Base-by-base conservation (phyloP, 225 moss, liverwort and hornwort species). In the Physcomitrium patens region DNA sequence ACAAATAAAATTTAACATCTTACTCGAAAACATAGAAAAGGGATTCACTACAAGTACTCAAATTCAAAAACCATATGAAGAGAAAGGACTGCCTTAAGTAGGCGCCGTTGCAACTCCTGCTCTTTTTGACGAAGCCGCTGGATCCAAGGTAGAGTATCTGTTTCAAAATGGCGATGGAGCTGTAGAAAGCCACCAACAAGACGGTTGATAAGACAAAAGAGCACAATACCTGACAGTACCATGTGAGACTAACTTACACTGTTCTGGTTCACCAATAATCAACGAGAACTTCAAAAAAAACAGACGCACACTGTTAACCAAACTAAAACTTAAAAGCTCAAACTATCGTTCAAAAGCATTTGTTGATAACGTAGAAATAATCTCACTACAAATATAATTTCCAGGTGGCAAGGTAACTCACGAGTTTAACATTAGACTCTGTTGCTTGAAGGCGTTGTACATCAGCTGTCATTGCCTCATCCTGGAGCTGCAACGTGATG, bases 131-230 rank as follows among this genome's bases (percentile, higher is more conserved):
- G 87, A 74, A 95, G 86, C 14, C 91, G 87, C 65, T 99, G 97
- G 73, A 99, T 88, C 95, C 95, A 99, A 44, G 95, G 95, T 2
- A 99, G 73, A 61, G 93, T 95, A 60, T 95, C 97, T 47, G 95
- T 95, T 77, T 99, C 91, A 70, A 99, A 99, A 83, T 99, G 97
- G 63, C 97, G 91, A 78, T 90, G 91, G 56, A 99, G 89, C 94
- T 96, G 75, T 27, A 54, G 31, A 62, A 51, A 78, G 15, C 47
- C 66, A 67, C 59, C 41, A 37, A 66, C 13, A 48, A 67, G 44
- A 17, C 64, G 12, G 15, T 81, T 19, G 10, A 22, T 74, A 1
- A 75, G 63, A 64, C 28, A 24, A 0, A 71, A 14, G 48, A 23
- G 14, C 10, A 67, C 1, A 31, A 46, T 5, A 8, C 19, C 1